A percentile compares a stretch with the other conserved stretches of the same genome.
phyloP scores from a whole-genome alignment of 345 rosid species.

The Lepidium aucheri region DNA sequence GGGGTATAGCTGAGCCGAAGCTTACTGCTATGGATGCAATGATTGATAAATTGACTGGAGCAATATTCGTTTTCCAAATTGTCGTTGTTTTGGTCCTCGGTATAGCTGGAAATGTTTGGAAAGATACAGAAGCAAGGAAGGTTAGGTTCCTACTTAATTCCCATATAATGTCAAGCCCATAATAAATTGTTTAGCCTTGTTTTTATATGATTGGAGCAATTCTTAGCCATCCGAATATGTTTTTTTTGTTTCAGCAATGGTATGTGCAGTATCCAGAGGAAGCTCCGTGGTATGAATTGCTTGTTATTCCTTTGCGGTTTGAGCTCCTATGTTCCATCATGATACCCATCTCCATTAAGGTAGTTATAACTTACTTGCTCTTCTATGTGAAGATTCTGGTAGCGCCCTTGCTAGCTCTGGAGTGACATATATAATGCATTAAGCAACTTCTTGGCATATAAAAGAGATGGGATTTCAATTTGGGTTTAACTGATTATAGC shows the following conservation, averaged over 20 bases:
- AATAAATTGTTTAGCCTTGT: background rate
- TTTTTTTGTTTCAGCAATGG: constrained; percentile 68
- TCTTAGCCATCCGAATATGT: constrained; percentile 13
- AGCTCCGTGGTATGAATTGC: constrained; percentile 92
- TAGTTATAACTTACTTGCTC: constrained; percentile 12
- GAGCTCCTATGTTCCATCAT: constrained; percentile 98
- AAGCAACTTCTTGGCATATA: background rate
- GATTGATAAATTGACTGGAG: constrained; percentile 98
- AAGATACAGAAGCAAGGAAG: constrained; percentile 96
- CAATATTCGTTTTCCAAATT: constrained; percentile 94
- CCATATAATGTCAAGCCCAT: background rate
- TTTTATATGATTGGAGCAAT: background rate
- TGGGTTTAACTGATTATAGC: background rate
- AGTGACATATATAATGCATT: background rate
- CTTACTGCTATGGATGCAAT: constrained; percentile 99
- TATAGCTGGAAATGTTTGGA: constrained; percentile 96
- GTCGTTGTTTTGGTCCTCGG: constrained; percentile 94
- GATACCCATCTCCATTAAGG: constrained; percentile 99
- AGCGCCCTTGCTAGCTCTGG: background rate
- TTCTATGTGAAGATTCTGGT: background rate
- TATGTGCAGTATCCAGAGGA: constrained; percentile 83
- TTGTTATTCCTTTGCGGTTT: constrained; percentile 92
- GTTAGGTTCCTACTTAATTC: constrained; percentile 27
- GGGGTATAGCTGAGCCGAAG: constrained; percentile 97
- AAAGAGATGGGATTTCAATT: background rate